These are phyloP conservation scores for Cephaloascus fragrans DNA, from an alignment of 805 yeast genomes.

Conservation along the genomic window DNA sequence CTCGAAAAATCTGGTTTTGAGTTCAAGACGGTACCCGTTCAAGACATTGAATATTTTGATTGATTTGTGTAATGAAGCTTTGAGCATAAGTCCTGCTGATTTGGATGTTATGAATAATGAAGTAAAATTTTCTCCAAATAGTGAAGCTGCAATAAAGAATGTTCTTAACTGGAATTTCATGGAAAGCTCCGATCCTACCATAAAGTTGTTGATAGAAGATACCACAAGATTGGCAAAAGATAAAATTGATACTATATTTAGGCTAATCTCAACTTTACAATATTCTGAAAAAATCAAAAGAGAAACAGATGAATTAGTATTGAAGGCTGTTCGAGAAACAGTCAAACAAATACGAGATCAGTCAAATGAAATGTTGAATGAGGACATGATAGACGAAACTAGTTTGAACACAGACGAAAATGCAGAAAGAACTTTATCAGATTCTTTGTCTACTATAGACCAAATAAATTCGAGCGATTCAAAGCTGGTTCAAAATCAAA, in stretches of 20 bases:
- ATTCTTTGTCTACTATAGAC: not conserved
- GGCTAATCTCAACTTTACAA: conserved; percentile 66
- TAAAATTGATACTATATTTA: conserved; percentile 59
- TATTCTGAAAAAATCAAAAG: conserved; percentile 68
- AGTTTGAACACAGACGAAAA: conserved; percentile 8
- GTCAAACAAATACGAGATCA: conserved; percentile 41
- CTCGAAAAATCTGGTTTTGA: not conserved
- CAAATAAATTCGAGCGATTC: not conserved
- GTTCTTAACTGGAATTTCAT: conserved; percentile 36
- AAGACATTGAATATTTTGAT: conserved; percentile 47
- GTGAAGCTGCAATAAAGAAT: conserved; percentile 43
- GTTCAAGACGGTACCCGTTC: conserved; percentile 40
- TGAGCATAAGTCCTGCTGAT: conserved; percentile 66
- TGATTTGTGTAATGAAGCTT: conserved; percentile 67
- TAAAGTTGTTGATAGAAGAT: conserved; percentile 53
- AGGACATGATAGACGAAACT: conserved; percentile 9
- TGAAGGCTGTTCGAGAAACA: conserved; percentile 54
- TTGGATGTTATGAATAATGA: conserved; percentile 24
- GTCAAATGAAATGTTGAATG: conserved; percentile 9
- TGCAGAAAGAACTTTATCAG: conserved; percentile 5
- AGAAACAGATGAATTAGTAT: conserved; percentile 67
- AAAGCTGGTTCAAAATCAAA: not conserved
- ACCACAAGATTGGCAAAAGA: conserved; percentile 50
- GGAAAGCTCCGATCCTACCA: conserved; percentile 54
- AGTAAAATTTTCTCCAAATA: conserved; percentile 45